phyloP scores from a whole-genome alignment of 805 yeast species.

The Jamesozyma gamospora region DNA sequence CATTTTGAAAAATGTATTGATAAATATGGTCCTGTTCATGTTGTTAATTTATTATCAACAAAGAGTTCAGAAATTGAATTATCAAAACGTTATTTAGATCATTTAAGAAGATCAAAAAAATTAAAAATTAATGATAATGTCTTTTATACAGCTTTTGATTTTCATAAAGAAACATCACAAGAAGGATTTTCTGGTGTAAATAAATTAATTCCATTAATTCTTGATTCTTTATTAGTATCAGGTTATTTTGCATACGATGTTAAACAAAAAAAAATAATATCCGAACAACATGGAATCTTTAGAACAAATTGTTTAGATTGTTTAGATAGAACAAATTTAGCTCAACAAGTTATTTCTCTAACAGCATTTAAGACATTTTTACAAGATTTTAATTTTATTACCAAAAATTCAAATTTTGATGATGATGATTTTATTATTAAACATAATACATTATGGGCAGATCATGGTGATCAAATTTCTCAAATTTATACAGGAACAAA shows the following conservation, averaged over 20 bases:
- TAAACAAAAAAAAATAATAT: slow-evolving; percentile 40
- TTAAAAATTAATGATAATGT: slow-evolving; percentile 27
- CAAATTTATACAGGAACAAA: slow-evolving; percentile 97
- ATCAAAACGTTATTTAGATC: slow-evolving; percentile 53
- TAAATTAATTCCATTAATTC: slow-evolving; percentile 52
- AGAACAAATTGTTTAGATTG: slow-evolving; percentile 93
- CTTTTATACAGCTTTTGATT: slow-evolving; percentile 76
- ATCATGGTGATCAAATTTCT: slow-evolving; percentile 93
- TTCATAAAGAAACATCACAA: slow-evolving; percentile 85
- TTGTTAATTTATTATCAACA: slow-evolving; percentile 76
- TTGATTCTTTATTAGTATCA: slow-evolving; percentile 60
- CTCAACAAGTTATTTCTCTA: slow-evolving; percentile 73
- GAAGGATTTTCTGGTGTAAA: slow-evolving; percentile 82
- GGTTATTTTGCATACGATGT: slow-evolving; percentile 77
- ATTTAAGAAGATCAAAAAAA: slow-evolving; percentile 37
- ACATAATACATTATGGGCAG: slow-evolving; percentile 92
- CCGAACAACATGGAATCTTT: slow-evolving; percentile 84
- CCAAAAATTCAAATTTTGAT: slow-evolving; percentile 17
- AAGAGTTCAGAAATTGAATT: slow-evolving; percentile 70
- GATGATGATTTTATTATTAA: slow-evolving; percentile 53
- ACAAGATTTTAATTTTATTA: slow-evolving; percentile 31
- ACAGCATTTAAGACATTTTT: slow-evolving; percentile 53
- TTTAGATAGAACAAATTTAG: slow-evolving; percentile 84
- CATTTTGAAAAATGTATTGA: slow-evolving; percentile 65
- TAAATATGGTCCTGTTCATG: slow-evolving; percentile 80